Evolutionary conservation across 2,329 filamentous ascomycete genomes (phyloP).

Genomic region (Colletotrichum musicola): DNA sequence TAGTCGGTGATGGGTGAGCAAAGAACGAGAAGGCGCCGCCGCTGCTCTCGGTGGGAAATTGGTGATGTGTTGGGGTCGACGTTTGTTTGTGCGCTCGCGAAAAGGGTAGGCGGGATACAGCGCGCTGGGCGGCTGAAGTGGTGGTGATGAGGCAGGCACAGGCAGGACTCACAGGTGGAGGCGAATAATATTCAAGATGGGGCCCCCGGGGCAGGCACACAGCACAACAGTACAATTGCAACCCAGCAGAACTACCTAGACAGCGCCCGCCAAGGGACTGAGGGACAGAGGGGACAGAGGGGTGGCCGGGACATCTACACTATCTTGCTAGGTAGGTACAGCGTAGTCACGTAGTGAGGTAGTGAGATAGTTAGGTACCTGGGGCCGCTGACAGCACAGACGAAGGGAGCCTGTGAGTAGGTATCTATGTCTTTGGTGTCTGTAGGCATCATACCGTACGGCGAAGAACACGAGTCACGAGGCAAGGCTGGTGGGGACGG

Average conservation of each 20-base stretch:
- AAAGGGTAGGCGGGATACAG: conserved; percentile 35
- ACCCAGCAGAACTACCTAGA: neutral
- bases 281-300: neutral
- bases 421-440: neutral
- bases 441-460: too few relatives aligned
- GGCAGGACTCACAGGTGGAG: conserved; percentile 39
- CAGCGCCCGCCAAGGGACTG: conserved; percentile 26
- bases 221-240: too few relatives aligned
- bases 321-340: too few relatives aligned
- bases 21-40: conserved; percentile 3
- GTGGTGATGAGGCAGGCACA: conserved; percentile 23
- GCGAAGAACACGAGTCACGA: neutral
- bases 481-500: neutral
- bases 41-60: conserved; percentile 20
- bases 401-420: neutral
- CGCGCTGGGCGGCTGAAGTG: conserved; percentile 33
- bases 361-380: too few relatives aligned
- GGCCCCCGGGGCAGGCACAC: conserved; percentile 28
- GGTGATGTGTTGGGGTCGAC: conserved; percentile 15
- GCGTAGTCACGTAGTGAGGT: too few relatives aligned
- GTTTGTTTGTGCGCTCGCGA: conserved; percentile 38
- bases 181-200: conserved; percentile 38
- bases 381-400: neutral
- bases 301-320: neutral
- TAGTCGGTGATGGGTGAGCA: conserved; percentile 16